Base-by-base conservation (phyloP, 1,284 basidiomycete species). In the Ustilago cynodontis region DNA sequence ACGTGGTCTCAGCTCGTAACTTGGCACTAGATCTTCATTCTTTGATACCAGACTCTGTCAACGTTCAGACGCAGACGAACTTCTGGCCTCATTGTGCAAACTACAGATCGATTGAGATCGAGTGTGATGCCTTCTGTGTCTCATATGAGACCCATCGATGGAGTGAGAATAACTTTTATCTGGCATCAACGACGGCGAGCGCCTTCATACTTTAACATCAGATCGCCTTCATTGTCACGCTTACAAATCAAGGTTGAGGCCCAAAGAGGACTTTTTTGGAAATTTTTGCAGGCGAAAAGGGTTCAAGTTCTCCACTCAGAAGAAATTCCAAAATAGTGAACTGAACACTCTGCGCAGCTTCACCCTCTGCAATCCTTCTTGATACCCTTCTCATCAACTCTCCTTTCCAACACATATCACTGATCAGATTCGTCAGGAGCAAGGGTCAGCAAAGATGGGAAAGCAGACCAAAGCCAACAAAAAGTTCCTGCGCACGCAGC, bases 381-480 rank as follows among this genome's bases (percentile, higher is more conserved):
- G 22, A 56, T 37, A 26, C 39, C 24, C 24, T 22, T 41, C 20
- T 35, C 14, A 20, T 11, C 54, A 6, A 28, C 28, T 24, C 11
- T 35, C 33, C 11, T 35, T 20, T 22, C 47, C 35, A 43, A 43
- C 20, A 45, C 58, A 35, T 28, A n/a, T 29, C 43, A 24, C 45
- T 22, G 8, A 20, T 31, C 16, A 39, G 20, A n/a, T 4, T 29
- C 20, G 18, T 20, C 24, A 29, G 47, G 29, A 33, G 28, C 22
- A 4, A 20, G 26, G 31, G 47, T 49, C 47, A 59, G 24, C 43
- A 53, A 77, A 71, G 60, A 84, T 84, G 82, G 82, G 78, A 13
- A 84, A 84, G 67, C 71, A 76, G 45, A 70, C 65, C 45, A 86
- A 86, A 71, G 65, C 69, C 29, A 86, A 82, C 29, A 84, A 83